Evolutionary conservation across 768 basidiomycete species (phyloP).

Genomic region (Tricholoma flavovirens): DNA sequence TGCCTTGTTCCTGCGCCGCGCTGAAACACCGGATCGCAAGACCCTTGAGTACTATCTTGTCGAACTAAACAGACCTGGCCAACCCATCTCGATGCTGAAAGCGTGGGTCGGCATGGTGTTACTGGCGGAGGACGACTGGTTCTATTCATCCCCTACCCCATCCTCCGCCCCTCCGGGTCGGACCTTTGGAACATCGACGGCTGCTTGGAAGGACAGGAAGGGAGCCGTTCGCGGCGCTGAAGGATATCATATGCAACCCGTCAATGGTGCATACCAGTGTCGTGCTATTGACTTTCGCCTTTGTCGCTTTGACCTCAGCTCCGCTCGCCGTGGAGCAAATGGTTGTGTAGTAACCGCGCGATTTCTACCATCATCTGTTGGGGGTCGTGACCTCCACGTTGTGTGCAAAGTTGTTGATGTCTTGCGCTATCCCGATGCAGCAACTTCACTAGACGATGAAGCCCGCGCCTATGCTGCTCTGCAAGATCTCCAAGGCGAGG

Average conservation of each 20-base stretch:
- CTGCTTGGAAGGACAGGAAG: not conserved
- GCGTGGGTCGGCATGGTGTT: not conserved
- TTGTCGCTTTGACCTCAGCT: slow-evolving; percentile 10
- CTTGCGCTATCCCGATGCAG: not conserved
- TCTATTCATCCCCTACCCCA: not conserved
- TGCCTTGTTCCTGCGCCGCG: not conserved
- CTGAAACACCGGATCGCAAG: not conserved
- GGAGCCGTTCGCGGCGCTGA: not conserved
- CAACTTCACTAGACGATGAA: slow-evolving; percentile 8
- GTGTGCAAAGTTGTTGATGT: not conserved
- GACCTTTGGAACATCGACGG: not conserved
- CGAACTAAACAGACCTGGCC: not conserved
- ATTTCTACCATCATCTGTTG: not conserved
- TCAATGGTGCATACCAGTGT: not conserved
- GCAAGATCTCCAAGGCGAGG: slow-evolving; percentile 1
- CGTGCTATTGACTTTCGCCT: slow-evolving; percentile 13
- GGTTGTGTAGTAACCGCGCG: not conserved
- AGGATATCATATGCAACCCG: not conserved
- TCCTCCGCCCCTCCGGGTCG: not conserved
- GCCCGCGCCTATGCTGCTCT: not conserved
- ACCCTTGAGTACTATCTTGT: not conserved
- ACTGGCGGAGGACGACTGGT: not conserved
- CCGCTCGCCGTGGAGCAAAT: slow-evolving; percentile 1
- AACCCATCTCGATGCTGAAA: not conserved
- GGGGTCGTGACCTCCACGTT: not conserved